Conservation (phyloP, 2,329 filamentous ascomycete genomes). For the Chrysosporium keratinophilum region DNA sequence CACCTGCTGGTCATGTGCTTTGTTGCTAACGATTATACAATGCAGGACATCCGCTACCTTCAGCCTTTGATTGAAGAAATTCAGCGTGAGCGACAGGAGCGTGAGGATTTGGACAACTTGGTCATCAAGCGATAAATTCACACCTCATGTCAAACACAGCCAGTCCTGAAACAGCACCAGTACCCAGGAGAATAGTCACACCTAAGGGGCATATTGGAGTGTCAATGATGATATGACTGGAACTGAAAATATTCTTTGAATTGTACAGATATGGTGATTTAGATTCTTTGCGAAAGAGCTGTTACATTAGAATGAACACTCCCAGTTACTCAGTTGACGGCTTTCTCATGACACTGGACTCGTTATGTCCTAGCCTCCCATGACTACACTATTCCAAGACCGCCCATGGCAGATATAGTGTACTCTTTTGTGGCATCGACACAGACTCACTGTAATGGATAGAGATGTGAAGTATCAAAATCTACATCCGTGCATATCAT, state of each 20-base stretch:
- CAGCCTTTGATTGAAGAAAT: constrained; percentile 58
- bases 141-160: too few relatives aligned
- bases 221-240: background rate
- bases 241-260: constrained; percentile 1
- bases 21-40: constrained; percentile 20
- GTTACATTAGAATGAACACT: constrained; percentile 2
- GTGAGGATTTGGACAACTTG: constrained; percentile 58
- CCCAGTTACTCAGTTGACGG: background rate
- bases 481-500: too few relatives aligned
- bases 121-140: constrained; percentile 38
- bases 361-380: too few relatives aligned
- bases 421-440: too few relatives aligned
- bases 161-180: too few relatives aligned
- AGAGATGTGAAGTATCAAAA: too few relatives aligned
- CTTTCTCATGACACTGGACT: background rate
- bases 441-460: too few relatives aligned
- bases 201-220: background rate
- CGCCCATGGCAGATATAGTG: too few relatives aligned
- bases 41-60: constrained; percentile 57
- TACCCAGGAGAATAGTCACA: background rate
- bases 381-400: too few relatives aligned
- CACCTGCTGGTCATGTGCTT: background rate
- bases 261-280: constrained; percentile 10
- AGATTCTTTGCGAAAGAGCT: background rate
- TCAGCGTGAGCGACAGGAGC: constrained; percentile 56